These are phyloP conservation scores for Pseudozyma tsukubaensis DNA, from an alignment of 1,284 basidiomycete species.

Conservation along the genomic window DNA sequence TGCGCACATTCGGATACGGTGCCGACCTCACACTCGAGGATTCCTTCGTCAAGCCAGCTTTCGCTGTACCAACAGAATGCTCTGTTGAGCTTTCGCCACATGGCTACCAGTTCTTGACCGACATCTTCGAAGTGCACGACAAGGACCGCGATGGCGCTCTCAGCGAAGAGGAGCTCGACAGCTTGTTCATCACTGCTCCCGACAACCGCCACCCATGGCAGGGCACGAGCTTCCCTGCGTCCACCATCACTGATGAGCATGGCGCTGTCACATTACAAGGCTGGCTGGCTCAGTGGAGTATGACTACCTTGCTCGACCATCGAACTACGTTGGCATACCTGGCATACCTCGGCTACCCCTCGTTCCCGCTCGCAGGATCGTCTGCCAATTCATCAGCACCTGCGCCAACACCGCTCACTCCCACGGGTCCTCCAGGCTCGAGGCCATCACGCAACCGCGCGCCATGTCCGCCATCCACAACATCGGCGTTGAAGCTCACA, in stretches of 20 bases:
- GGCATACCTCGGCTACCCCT: conserved; percentile 89
- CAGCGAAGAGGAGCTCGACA: conserved; percentile 84
- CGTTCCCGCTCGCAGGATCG: conserved; percentile 49
- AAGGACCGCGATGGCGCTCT: conserved; percentile 97
- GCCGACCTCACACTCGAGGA: conserved; percentile 82
- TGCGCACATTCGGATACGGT: conserved; percentile 94
- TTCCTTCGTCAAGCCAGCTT: conserved; percentile 72
- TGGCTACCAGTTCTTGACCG: conserved; percentile 97
- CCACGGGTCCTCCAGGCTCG: conserved; percentile 31
- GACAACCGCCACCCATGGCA: conserved; percentile 70
- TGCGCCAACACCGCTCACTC: conserved; percentile 36
- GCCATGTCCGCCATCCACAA: conserved; percentile 50
- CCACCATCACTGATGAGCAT: conserved; percentile 86
- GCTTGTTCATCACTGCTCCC: conserved; percentile 91
- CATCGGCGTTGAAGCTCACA: conserved; percentile 63
- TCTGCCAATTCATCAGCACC: conserved; percentile 20
- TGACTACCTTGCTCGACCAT: conserved; percentile 95
- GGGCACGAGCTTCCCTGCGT: conserved; percentile 72
- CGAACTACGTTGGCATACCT: conserved; percentile 92
- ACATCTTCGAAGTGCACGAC: conserved; percentile 95
- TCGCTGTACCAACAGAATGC: conserved; percentile 91
- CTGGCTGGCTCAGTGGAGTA: conserved; percentile 99
- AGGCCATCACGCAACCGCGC: conserved; percentile 44
- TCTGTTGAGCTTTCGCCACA: conserved; percentile 92
- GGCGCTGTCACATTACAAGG: conserved; percentile 94